phyloP scores from a whole-genome alignment of 1,139 yeast species.

The Hemisphaericaspora xylofermentans region DNA sequence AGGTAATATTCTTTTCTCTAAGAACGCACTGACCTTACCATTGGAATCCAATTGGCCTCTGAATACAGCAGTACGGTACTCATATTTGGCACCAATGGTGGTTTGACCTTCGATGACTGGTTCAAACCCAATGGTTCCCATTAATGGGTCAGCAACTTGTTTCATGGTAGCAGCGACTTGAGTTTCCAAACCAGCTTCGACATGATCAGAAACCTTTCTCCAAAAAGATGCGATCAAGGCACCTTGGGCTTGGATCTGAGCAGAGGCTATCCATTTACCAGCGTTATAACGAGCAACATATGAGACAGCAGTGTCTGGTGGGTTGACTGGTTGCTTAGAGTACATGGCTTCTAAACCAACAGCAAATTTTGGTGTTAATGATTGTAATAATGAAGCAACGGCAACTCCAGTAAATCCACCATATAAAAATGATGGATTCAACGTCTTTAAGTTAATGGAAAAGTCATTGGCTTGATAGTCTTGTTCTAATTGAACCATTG shows the following conservation, averaged over 20 bases:
- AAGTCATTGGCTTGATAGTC: slow-evolving; percentile 90
- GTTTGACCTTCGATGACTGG: slow-evolving; percentile 90
- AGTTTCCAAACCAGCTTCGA: slow-evolving; percentile 96
- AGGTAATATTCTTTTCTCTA: slow-evolving; percentile 93
- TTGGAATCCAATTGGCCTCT: slow-evolving; percentile 91
- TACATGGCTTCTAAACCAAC: slow-evolving; percentile 93
- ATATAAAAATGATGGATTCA: slow-evolving; percentile 80
- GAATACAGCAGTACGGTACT: slow-evolving; percentile 93
- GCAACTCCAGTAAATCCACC: slow-evolving; percentile 79
- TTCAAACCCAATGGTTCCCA: slow-evolving; percentile 76
- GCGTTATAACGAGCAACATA: slow-evolving; percentile 89
- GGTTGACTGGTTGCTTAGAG: slow-evolving; percentile 74
- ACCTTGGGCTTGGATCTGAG: slow-evolving; percentile 94
- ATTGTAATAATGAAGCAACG: slow-evolving; percentile 87
- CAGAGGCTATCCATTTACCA: slow-evolving; percentile 89
- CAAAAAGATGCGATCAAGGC: slow-evolving; percentile 86
- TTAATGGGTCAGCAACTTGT: slow-evolving; percentile 77
- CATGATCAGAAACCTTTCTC: slow-evolving; percentile 88
- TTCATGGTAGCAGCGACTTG: slow-evolving; percentile 76
- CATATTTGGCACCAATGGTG: slow-evolving; percentile 95
- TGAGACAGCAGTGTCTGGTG: slow-evolving; percentile 91
- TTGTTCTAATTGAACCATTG: slow-evolving; percentile 95
- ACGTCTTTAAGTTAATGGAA: slow-evolving; percentile 83
- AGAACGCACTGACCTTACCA: slow-evolving; percentile 87
- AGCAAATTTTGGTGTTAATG: slow-evolving; percentile 78